These are phyloP conservation scores for Eucalyptus microcorys DNA, from an alignment of 345 rosid genomes.

Conservation along the genomic window DNA sequence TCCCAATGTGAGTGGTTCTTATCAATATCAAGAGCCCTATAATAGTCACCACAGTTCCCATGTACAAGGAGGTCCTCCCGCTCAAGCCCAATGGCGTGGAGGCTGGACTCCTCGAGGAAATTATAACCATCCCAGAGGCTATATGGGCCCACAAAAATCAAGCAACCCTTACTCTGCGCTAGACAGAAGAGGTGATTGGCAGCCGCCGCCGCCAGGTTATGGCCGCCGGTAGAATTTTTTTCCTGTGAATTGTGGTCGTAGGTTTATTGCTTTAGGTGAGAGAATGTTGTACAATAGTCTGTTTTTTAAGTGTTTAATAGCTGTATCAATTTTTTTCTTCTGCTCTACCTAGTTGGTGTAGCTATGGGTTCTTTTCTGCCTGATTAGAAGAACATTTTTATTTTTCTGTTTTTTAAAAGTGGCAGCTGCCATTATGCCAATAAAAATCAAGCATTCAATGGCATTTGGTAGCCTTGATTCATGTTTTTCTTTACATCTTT, in stretches of 20 bases:
- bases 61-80: slow-evolving; percentile 5
- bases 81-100: not conserved
- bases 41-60: slow-evolving; percentile 16
- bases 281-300: not conserved
- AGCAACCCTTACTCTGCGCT: slow-evolving; percentile 21
- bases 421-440: not conserved
- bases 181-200: slow-evolving; percentile 9
- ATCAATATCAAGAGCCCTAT: slow-evolving; percentile 10
- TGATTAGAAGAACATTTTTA: not conserved
- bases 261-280: not conserved
- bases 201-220: slow-evolving; percentile 1
- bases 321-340: not conserved
- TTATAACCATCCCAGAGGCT: slow-evolving; percentile 14
- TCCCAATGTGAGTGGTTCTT: not conserved
- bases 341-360: not conserved
- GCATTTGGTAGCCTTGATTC: not conserved
- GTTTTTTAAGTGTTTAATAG: not conserved
- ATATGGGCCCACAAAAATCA: slow-evolving; percentile 1
- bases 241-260: not conserved
- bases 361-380: not conserved
- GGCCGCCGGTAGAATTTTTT: not conserved
- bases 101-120: not conserved
- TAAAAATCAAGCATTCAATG: not conserved
- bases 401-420: not conserved
- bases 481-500: not conserved